These are phyloP conservation scores for Tricholoma hemisulphureum DNA, from an alignment of 768 basidiomycete genomes.

Conservation along the genomic window DNA sequence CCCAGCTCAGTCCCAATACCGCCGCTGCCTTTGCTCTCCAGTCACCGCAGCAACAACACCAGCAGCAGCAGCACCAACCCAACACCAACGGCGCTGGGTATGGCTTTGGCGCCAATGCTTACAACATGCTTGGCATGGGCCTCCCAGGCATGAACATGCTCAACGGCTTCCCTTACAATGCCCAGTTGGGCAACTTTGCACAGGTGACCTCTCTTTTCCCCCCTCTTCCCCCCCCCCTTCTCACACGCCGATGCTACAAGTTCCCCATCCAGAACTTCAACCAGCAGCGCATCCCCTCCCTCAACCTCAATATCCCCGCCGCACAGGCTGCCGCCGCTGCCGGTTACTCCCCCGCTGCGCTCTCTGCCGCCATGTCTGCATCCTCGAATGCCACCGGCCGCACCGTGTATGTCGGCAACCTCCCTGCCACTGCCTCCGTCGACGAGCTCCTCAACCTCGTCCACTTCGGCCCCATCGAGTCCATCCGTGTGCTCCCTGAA, in stretches of 20 bases:
- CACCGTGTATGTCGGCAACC: conserved; percentile 96
- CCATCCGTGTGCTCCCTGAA: conserved; percentile 90
- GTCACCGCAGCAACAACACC: conserved; percentile 27
- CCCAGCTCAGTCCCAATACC: conserved; percentile 70
- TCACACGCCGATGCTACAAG: conserved; percentile 13
- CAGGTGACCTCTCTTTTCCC: conserved; percentile 43
- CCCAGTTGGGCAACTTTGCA: conserved; percentile 67
- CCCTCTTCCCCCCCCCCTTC: neutral
- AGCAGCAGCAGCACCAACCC: conserved; percentile 21
- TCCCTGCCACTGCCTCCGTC: conserved; percentile 92
- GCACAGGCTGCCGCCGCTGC: conserved; percentile 52
- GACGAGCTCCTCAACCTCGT: conserved; percentile 98
- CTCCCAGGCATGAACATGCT: conserved; percentile 73
- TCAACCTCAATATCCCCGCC: conserved; percentile 66
- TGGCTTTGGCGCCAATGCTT: conserved; percentile 52
- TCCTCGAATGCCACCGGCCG: conserved; percentile 73
- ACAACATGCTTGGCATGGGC: conserved; percentile 79
- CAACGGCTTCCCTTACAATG: conserved; percentile 68
- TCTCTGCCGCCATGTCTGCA: conserved; percentile 68
- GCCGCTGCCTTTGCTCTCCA: conserved; percentile 49
- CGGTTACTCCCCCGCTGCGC: conserved; percentile 76
- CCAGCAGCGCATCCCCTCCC: conserved; percentile 63
- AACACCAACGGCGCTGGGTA: conserved; percentile 53
- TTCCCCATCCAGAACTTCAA: conserved; percentile 40
- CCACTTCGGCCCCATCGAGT: conserved; percentile 95